Evolutionary conservation across 768 basidiomycete genomes (phyloP), one percentile per base, ranked within the genome.

Genomic region (Phaffia australis): DNA sequence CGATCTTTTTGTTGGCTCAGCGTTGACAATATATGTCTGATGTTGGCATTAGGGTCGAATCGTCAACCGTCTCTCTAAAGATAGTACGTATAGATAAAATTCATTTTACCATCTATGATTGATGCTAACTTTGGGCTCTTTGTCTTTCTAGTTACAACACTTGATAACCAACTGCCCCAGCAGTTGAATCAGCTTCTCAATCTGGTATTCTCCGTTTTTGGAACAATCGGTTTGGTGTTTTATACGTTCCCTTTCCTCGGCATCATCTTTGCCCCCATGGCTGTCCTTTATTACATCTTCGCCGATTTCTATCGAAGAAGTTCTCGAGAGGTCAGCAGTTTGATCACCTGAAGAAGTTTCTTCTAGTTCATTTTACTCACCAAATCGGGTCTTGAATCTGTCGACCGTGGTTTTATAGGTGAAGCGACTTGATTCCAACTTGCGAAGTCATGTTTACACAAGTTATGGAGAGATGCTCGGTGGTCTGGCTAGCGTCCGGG

Each of bases 141-240:
- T 54, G 4, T 15, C 15, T 54, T 54, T 30, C 52, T 66, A 56
- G 56, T 64, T 46, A 56, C 63, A 14, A 88, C 85, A 87, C 88
- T 72, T 88, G 87, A 87, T 85, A 71, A 55, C 46, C 64, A 59
- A 62, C 51, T 65, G 9, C 66, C 62, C 32, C 68, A 64, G 63
- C 56, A 63, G 71, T 68, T 64, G 61, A 70, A 69, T 32, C 35
- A 62, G 46, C 68, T 56, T 35, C 35, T 46, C 30, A 72, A 69
- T n/a, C 66, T 72, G n/a, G 69, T 63, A 1, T 58, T 74, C 16
- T 63, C 67, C 18, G 70, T 76, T 7, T 19, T 74, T 21, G 75
- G 74, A 1, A 71, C 73, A 1, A 69, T 76, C 56, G 72, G 56
- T 8, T 63, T 76, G 19, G 71, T 75, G 32, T 52, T 73, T 30